Conservation (phyloP, 2,329 filamentous ascomycete species). For the Fusarium buxicola region DNA sequence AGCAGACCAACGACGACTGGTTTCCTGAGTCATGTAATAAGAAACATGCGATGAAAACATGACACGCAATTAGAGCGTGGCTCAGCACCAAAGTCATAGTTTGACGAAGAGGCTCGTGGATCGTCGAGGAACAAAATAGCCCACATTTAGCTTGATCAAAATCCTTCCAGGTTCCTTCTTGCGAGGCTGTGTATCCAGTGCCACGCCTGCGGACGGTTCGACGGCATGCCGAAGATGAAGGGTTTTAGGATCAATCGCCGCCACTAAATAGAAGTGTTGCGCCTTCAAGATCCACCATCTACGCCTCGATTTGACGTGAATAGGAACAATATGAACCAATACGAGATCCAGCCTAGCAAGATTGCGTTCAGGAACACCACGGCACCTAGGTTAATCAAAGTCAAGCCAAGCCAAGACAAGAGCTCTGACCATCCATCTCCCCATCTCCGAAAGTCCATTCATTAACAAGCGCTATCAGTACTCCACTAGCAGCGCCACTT, state of each 20-base stretch:
- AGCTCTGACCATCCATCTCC: slow-evolving; percentile 4
- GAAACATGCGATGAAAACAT: neutral
- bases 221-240: slow-evolving; percentile 4
- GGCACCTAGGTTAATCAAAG: neutral
- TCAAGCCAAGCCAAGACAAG: neutral
- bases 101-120: neutral
- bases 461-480: slow-evolving; percentile 8
- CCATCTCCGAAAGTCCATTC: slow-evolving; percentile 2
- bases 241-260: slow-evolving; percentile 5
- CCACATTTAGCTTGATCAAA: too few relatives aligned
- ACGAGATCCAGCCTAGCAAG: neutral
- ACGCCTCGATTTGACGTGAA: neutral
- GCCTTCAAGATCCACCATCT: slow-evolving; percentile 15
- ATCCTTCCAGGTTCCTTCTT: too few relatives aligned
- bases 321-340: neutral
- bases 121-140: too few relatives aligned
- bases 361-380: neutral
- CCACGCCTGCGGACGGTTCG: neutral
- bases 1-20: neutral
- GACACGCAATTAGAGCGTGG: slow-evolving; percentile 9
- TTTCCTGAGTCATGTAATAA: slow-evolving; percentile 4
- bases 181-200: too few relatives aligned
- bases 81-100: slow-evolving; percentile 6
- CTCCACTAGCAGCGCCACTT: slow-evolving; percentile 27
- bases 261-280: slow-evolving; percentile 12